phyloP scores from a whole-genome alignment of 2,329 filamentous ascomycete genomes.

The Colletotrichum destructivum region DNA sequence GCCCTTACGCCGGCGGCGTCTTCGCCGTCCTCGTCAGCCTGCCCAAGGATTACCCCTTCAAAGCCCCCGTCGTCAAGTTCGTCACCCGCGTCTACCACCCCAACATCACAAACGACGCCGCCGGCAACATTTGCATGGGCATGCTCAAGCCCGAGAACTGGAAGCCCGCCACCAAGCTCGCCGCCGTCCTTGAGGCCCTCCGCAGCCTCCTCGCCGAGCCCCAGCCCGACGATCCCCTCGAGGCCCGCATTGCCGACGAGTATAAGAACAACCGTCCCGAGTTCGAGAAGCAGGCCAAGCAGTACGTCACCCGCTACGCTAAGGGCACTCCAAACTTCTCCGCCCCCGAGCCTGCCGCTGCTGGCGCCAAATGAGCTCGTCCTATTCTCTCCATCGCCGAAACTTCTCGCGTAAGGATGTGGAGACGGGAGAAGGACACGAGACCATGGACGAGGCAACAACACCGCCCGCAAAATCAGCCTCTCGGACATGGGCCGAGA shows the following conservation, averaged over 20 bases:
- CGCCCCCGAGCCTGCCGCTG: conserved; percentile 43
- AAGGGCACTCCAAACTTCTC: conserved; percentile 57
- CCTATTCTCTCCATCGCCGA: background rate
- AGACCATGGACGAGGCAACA: background rate
- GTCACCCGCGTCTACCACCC: conserved; percentile 95
- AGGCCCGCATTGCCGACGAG: conserved; percentile 88
- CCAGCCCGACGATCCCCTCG: conserved; percentile 90
- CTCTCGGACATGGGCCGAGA: background rate
- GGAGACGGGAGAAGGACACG: background rate
- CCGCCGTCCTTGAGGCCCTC: conserved; percentile 82
- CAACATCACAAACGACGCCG: conserved; percentile 90
- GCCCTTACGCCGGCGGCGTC: conserved; percentile 74
- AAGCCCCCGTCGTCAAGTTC: conserved; percentile 85
- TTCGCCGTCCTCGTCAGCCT: conserved; percentile 83
- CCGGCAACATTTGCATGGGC: conserved; percentile 88
- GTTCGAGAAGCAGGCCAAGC: conserved; percentile 82
- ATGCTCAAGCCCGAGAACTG: conserved; percentile 89
- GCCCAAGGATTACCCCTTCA: conserved; percentile 90
- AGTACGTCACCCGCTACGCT: conserved; percentile 84
- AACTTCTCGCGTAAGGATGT: background rate
- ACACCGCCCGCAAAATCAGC: background rate
- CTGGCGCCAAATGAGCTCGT: conserved; percentile 5
- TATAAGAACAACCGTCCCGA: conserved; percentile 77
- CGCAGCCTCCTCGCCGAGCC: conserved; percentile 83
- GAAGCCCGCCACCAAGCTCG: conserved; percentile 89